Conservation (phyloP, 345 rosid genomes). For the Sisymbrium irio region DNA sequence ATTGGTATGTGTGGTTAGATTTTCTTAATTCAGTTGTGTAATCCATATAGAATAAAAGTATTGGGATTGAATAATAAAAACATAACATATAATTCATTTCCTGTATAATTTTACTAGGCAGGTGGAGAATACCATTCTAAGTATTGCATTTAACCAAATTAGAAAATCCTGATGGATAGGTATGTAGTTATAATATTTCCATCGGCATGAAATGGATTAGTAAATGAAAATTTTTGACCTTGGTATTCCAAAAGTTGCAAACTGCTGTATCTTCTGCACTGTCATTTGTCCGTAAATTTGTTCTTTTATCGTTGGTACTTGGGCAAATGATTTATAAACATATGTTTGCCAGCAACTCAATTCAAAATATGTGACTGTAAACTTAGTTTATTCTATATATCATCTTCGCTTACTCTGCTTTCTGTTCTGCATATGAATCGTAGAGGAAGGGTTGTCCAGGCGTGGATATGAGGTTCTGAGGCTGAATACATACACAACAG, state of each 20-base stretch:
- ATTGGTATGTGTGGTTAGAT: conserved; percentile 52
- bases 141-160: background rate
- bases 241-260: background rate
- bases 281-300: background rate
- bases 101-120: background rate
- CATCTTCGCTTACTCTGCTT: background rate
- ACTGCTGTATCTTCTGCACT: background rate
- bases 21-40: background rate
- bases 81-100: background rate
- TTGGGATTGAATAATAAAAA: background rate
- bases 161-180: background rate
- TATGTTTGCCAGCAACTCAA: background rate
- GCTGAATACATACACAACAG: conserved; percentile 90
- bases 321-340: background rate
- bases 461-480: conserved; percentile 94
- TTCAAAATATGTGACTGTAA: background rate
- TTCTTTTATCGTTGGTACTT: background rate
- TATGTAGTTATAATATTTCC: background rate
- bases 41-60: background rate
- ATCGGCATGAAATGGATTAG: background rate
- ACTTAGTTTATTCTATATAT: background rate
- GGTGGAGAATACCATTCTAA: background rate
- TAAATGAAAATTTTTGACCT: background rate
- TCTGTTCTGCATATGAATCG: conserved; percentile 31
- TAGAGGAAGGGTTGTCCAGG: conserved; percentile 77